A percentile compares a stretch with the other conserved stretches of the same genome.
phyloP scores from a whole-genome alignment of 176 grass and related monocot species.

The Oryza australiensis region DNA sequence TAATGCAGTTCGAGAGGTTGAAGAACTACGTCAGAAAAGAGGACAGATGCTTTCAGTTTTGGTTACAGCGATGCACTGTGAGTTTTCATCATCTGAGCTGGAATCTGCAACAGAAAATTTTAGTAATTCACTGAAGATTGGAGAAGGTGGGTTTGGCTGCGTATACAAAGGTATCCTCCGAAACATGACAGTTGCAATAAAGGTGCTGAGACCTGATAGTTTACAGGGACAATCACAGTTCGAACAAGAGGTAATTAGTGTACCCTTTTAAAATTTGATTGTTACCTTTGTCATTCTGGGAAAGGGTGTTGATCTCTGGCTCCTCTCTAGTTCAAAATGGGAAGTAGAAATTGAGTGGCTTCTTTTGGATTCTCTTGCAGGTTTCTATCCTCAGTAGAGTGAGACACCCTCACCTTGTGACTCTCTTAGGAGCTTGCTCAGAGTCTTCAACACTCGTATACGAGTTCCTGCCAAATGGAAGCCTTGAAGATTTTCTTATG shows the following conservation, averaged over 20 bases:
- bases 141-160: constrained; percentile 52
- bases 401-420: constrained; percentile 52
- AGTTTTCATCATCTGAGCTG: constrained; percentile 46
- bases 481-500: constrained; percentile 53
- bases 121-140: constrained; percentile 42
- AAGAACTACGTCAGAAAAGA: constrained; percentile 50
- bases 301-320: neutral
- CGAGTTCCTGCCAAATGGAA: constrained; percentile 54
- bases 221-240: constrained; percentile 48
- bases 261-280: neutral
- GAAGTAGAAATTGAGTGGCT: constrained; percentile 12
- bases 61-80: constrained; percentile 45
- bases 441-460: constrained; percentile 43
- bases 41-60: constrained; percentile 49
- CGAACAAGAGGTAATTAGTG: constrained; percentile 47
- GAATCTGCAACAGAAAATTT: constrained; percentile 46
- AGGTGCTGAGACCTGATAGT: constrained; percentile 49
- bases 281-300: neutral
- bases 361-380: constrained; percentile 34
- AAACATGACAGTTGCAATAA: constrained; percentile 51
- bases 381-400: constrained; percentile 53
- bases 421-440: constrained; percentile 40
- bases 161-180: constrained; percentile 45
- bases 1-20: constrained; percentile 41
- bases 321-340: neutral